Evolutionary conservation across 208 protist genomes (phyloP).

Genomic region (Porcisia deanei): DNA sequence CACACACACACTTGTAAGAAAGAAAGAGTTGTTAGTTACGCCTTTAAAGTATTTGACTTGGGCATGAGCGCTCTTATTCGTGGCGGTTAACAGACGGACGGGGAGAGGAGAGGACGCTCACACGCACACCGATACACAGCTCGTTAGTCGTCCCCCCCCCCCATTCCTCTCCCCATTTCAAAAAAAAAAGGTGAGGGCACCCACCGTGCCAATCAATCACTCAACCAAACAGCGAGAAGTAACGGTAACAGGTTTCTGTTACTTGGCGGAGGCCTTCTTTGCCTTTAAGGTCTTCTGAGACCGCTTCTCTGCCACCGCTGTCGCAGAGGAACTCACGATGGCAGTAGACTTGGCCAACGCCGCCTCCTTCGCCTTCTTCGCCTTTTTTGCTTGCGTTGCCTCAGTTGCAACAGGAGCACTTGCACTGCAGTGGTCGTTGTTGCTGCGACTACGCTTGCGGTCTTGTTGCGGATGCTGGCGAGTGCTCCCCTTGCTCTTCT

Average conservation of each 20-base stretch:
- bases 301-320: neutral
- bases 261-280: constrained; percentile 22
- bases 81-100: neutral
- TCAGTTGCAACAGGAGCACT: neutral
- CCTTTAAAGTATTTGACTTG: neutral
- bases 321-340: neutral
- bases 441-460: constrained; percentile 25
- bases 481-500: neutral
- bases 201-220: no score
- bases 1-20: neutral
- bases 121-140: neutral
- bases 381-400: constrained; percentile 1
- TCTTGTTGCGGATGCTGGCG: neutral
- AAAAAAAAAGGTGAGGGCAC: no score
- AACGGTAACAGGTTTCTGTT: neutral
- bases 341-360: neutral
- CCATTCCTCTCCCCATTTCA: no score
- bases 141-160: no score
- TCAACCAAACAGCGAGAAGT: no score
- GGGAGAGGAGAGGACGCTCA: neutral
- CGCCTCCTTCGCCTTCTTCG: constrained; percentile 9
- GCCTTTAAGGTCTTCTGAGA: constrained; percentile 17
- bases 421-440: neutral
- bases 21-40: neutral
- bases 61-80: neutral